Conservation (phyloP, 306 rosid species). For the Crataegus laevigata region DNA sequence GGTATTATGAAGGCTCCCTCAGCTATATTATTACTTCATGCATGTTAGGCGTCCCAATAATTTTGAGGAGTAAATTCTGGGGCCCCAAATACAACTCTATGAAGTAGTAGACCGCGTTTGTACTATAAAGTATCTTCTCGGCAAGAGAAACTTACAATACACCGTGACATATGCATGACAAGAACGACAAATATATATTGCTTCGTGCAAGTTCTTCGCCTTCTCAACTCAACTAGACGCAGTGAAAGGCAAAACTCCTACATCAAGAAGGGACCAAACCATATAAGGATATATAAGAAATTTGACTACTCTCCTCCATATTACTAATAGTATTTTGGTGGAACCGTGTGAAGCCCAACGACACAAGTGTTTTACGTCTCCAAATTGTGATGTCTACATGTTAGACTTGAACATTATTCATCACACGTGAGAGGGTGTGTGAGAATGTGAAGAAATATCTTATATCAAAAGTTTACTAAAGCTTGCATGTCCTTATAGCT, state of each 20-base stretch:
- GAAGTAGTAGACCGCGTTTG: not conserved
- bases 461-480: too few relatives aligned
- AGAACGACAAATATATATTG: not conserved
- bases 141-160: not conserved
- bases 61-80: not conserved
- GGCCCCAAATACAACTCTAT: not conserved
- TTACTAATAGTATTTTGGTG: too few relatives aligned
- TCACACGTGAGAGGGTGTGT: not conserved
- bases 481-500: too few relatives aligned
- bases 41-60: not conserved
- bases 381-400: not conserved
- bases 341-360: too few relatives aligned
- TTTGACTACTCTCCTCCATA: too few relatives aligned
- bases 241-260: too few relatives aligned
- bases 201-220: not conserved
- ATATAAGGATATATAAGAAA: too few relatives aligned
- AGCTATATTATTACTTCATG: not conserved
- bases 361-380: too few relatives aligned
- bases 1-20: constrained; percentile 36
- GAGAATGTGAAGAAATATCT: too few relatives aligned
- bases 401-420: not conserved
- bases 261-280: too few relatives aligned
- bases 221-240: not conserved
- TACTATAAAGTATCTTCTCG: too few relatives aligned
- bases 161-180: not conserved